phyloP scores from a whole-genome alignment of 2,329 filamentous ascomycete species.

The Plenodomus lindquistii region DNA sequence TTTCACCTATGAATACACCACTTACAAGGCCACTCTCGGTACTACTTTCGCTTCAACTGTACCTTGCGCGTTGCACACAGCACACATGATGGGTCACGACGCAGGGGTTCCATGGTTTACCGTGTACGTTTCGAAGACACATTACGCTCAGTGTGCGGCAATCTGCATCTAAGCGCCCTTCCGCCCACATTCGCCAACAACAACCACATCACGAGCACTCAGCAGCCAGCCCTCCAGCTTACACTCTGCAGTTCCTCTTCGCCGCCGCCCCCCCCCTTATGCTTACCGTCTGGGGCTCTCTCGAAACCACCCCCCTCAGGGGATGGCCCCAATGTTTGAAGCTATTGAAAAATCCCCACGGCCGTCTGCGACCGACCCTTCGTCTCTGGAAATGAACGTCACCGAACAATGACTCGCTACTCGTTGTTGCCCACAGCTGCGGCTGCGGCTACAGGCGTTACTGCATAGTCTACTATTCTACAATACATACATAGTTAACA shows the following conservation, averaged over 20 bases:
- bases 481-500: conserved; percentile 9
- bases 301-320: background rate
- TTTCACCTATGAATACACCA: conserved; percentile 32
- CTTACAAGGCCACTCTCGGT: conserved; percentile 15
- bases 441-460: conserved; percentile 13
- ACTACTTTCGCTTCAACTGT: conserved; percentile 13
- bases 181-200: conserved; percentile 2
- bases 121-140: conserved; percentile 4
- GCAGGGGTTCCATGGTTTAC: conserved; percentile 26
- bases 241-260: background rate
- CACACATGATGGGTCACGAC: conserved; percentile 24
- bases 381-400: background rate
- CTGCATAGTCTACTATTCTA: conserved; percentile 20
- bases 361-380: background rate
- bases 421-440: conserved; percentile 14
- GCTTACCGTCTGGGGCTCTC: conserved; percentile 3
- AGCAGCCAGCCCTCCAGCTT: background rate
- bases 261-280: background rate
- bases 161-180: conserved; percentile 27
- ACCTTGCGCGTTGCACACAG: conserved; percentile 1
- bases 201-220: background rate
- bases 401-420: conserved; percentile 22
- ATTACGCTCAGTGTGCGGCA: conserved; percentile 5
- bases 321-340: background rate
- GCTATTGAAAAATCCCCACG: background rate